Base-by-base conservation (phyloP, 768 basidiomycete genomes). In the Suillus tomentosus region DNA sequence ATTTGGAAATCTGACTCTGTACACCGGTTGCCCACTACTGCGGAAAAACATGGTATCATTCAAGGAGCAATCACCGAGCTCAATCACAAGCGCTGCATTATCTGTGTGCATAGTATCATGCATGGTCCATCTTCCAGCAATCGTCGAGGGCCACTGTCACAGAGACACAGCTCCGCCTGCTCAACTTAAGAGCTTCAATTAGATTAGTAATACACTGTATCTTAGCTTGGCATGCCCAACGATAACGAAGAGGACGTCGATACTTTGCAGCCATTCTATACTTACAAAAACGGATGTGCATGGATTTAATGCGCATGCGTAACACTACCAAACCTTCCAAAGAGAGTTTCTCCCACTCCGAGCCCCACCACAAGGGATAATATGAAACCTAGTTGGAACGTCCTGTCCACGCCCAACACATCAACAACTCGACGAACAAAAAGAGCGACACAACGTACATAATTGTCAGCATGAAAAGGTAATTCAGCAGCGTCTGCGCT, bases 381-480 rank as follows among this genome's bases (percentile, higher is more conserved):
- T 66, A 91, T 81, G 70, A 85, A 92, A 15, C 78, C 80, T 1
- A 81, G 80, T 69, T 90, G 84, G 74, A 82, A 90, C 0, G 87
- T 88, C 91, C 90, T 91, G 63, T 6, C 67, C 27, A 13, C 17
- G n/a, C 43, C 68, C 55, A 66, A 14, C 14, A 24, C 17, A 61
- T 60, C 7, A 58, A 60, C 61, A 42, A 17, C 47, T 43, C 27
- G 43, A n/a, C 47, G 39, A 61, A 58, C 14, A 11, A 34, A 47
- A 5, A 60, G 62, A 64, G 19, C 66, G 14, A 31, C 31, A 31
- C 31, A 6, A 34, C 8, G 11, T 65, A 91, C 90, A 93, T 93
- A 62, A 90, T 79, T 1, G 81, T 80, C 62, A 93, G 76, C 94
- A 95, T 95, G 71, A 94, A 82, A 14, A 86, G 74, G 67, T 89